Conservation (phyloP, 768 basidiomycete genomes). For the Floccularia luteovirens region DNA sequence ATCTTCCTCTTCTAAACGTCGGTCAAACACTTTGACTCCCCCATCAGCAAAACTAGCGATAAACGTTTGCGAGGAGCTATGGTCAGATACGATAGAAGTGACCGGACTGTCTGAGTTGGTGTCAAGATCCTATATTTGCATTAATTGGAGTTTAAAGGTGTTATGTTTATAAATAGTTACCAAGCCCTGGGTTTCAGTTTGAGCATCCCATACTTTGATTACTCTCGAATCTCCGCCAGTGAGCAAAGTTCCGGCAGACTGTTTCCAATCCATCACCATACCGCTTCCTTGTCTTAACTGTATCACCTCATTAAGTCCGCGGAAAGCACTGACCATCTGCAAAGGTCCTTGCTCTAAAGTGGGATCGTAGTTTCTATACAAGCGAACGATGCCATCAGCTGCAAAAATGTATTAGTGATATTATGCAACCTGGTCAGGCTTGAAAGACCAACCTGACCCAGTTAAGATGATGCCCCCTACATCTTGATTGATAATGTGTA, state of each 20-base stretch:
- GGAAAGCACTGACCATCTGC: conserved; percentile 92
- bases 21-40: conserved; percentile 83
- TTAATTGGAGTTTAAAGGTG: conserved; percentile 2
- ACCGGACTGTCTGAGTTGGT: conserved; percentile 89
- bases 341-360: conserved; percentile 62
- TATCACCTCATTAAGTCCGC: conserved; percentile 75
- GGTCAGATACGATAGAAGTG: conserved; percentile 77
- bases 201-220: conserved; percentile 93
- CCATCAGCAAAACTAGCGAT: conserved; percentile 93
- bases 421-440: too few relatives aligned
- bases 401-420: not conserved
- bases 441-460: conserved; percentile 59
- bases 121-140: conserved; percentile 61
- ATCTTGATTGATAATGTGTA: conserved; percentile 94
- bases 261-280: conserved; percentile 90
- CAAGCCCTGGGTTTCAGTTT: conserved; percentile 71
- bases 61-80: conserved; percentile 70
- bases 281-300: conserved; percentile 74
- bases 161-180: conserved; percentile 32
- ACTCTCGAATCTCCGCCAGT: conserved; percentile 87
- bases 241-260: conserved; percentile 76
- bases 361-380: conserved; percentile 90
- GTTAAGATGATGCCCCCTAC: conserved; percentile 86
- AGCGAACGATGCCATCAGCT: conserved; percentile 90
- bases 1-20: conserved; percentile 76